These are phyloP conservation scores for Stropharia rugosoannulata DNA, from an alignment of 768 basidiomycete genomes.

Conservation along the genomic window DNA sequence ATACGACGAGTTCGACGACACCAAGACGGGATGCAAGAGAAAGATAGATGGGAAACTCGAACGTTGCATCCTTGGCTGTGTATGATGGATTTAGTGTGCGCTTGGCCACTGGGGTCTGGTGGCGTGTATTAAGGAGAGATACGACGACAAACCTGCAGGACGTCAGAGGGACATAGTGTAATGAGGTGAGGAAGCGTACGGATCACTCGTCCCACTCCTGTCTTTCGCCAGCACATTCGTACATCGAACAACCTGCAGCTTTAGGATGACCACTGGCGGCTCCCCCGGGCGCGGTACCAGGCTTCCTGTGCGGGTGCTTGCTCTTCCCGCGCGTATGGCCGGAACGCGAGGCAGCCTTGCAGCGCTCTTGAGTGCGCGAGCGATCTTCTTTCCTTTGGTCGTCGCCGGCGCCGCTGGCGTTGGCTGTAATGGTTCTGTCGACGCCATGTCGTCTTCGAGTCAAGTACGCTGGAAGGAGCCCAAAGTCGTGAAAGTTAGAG, in stretches of 20 bases:
- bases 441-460: constrained; percentile 1
- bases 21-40: constrained; percentile 73
- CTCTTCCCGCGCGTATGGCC: constrained; percentile 33
- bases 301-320: constrained; percentile 22
- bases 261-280: constrained; percentile 60
- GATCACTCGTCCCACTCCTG: constrained; percentile 71
- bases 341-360: constrained; percentile 51
- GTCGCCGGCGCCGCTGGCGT: constrained; percentile 2
- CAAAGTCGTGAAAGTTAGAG: too few species aligned
- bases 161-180: not conserved
- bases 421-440: not conserved
- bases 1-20: constrained; percentile 81
- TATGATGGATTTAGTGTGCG: constrained; percentile 70
- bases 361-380: constrained; percentile 59
- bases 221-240: constrained; percentile 62
- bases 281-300: constrained; percentile 57
- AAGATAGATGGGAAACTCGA: constrained; percentile 85
- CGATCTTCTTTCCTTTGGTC: constrained; percentile 41
- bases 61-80: constrained; percentile 71
- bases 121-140: constrained; percentile 54
- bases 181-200: constrained; percentile 45
- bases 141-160: constrained; percentile 64
- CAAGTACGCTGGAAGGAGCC: not conserved
- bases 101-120: constrained; percentile 77
- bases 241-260: constrained; percentile 69